Conservation (phyloP, 1,139 yeast genomes). For the Nematodospora anomalae region DNA sequence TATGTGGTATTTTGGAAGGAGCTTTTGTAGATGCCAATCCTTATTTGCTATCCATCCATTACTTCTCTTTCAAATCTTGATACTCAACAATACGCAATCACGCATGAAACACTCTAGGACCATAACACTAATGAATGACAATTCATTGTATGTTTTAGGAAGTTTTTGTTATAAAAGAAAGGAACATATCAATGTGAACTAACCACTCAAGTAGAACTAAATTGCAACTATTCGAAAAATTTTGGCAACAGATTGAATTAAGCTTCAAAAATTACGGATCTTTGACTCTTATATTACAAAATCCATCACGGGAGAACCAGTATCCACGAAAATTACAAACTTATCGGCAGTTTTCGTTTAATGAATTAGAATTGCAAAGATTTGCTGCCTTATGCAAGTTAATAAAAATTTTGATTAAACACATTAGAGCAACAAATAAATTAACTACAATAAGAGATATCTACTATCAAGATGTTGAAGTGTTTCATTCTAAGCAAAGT, state of each 20-base stretch:
- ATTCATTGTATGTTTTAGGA: constrained; percentile 7
- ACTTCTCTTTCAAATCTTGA: too few species aligned
- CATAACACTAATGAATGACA: constrained; percentile 1
- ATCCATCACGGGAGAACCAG: background rate
- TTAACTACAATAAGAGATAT: constrained; percentile 60
- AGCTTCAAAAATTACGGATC: constrained; percentile 5
- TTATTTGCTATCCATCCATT: too few species aligned
- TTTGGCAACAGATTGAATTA: constrained; percentile 10
- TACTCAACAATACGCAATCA: too few species aligned
- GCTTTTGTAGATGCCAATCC: too few species aligned
- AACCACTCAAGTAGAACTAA: constrained; percentile 8
- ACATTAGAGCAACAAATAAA: constrained; percentile 17
- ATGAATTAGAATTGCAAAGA: constrained; percentile 7
- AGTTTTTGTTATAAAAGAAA: too few species aligned
- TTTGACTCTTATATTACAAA: constrained; percentile 4
- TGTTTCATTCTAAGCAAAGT: constrained; percentile 49
- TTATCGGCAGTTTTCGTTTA: constrained; percentile 9
- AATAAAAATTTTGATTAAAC: constrained; percentile 20
- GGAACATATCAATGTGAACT: too few species aligned
- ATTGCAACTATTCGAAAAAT: constrained; percentile 7
- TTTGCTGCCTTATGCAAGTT: constrained; percentile 21
- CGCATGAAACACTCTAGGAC: background rate
- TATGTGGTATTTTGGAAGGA: too few species aligned
- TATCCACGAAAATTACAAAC: constrained; percentile 4
- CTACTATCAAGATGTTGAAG: constrained; percentile 60